phyloP scores from a whole-genome alignment of 192 early-diverging fungal genomes.

The Paraglomus occultum region DNA sequence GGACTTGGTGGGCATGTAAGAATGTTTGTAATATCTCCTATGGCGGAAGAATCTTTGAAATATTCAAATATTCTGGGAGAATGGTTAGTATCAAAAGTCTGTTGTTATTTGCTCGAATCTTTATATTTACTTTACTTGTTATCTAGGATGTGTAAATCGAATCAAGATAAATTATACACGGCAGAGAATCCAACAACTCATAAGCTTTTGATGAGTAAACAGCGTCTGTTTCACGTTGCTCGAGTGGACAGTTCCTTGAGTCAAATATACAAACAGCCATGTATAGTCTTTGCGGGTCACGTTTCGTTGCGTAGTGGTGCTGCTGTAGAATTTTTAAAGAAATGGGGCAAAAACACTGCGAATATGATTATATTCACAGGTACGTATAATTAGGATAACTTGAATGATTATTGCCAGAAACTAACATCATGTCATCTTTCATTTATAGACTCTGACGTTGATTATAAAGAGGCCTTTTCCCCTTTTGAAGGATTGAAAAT shows the following conservation, averaged over 20 bases:
- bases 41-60: slow-evolving; percentile 73
- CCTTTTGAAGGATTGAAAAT: slow-evolving; percentile 42
- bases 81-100: slow-evolving; percentile 53
- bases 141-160: slow-evolving; percentile 57
- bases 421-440: not conserved
- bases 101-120: not conserved
- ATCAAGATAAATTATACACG: slow-evolving; percentile 66
- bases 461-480: slow-evolving; percentile 33
- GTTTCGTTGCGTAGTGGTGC: slow-evolving; percentile 45
- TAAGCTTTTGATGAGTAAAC: slow-evolving; percentile 46
- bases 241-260: slow-evolving; percentile 28
- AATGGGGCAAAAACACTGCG: slow-evolving; percentile 45
- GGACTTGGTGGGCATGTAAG: slow-evolving; percentile 58
- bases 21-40: slow-evolving; percentile 70
- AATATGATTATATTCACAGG: slow-evolving; percentile 52
- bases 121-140: not conserved
- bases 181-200: slow-evolving; percentile 58
- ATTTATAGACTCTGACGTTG: slow-evolving; percentile 38
- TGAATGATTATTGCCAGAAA: not conserved
- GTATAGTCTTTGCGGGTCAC: slow-evolving; percentile 60
- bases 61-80: slow-evolving; percentile 83
- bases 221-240: slow-evolving; percentile 35
- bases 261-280: slow-evolving; percentile 47
- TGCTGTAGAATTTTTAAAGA: slow-evolving; percentile 41
- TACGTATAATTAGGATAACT: slow-evolving; percentile 12